Base-by-base conservation (phyloP, 2,329 filamentous ascomycete genomes). In the Magnaporthales sp. region DNA sequence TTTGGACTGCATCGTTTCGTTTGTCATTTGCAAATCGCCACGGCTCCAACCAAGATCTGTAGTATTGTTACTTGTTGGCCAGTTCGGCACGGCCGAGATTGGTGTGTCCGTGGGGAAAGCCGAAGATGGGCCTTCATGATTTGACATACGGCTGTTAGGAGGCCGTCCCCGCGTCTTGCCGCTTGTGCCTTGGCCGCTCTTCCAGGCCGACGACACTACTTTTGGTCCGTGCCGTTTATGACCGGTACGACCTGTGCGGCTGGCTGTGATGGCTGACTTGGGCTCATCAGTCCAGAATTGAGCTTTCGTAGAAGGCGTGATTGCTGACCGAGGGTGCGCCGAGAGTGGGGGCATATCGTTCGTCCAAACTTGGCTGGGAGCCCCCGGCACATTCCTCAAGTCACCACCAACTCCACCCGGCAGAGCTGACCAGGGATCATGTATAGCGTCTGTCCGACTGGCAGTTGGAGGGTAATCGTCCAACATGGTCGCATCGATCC, bases 121-220 rank as follows among this genome's bases (percentile, higher is more conserved):
- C 4, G 87, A 88, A 70, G 88, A 91, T 0, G 89, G 87, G 0
- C 87, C 87, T 83, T 82, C 68, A 29, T 60, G 22, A 71, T 80
- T 71, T 13, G 68, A 66, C n/a, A 82, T 84, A 29, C 87, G 84
- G 71, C 89, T 91, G 67, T 88, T 90, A 0, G 92, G 91, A 58
- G 93, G 93, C 68, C 93, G 83, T 7, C 93, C 93, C 70, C 93
- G 83, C 15, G 90, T 83, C 75, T 93, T 96, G 1, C 89, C 89
- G 4, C 83, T 86, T 1, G 85, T 79, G 13, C 87, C 81, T 54
- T 83, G 81, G 19, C 85, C 85, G 67, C 87, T 87, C 66, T 90
- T 87, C 93, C 93, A 97, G 0, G 93, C 93, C 10, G 93, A 97
- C 0, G 93, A 97, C 0, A 97, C 92, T 7, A 91, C 92, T 73